phyloP scores from a whole-genome alignment of 2,329 filamentous ascomycete genomes.

The Nigrospora oryzae region DNA sequence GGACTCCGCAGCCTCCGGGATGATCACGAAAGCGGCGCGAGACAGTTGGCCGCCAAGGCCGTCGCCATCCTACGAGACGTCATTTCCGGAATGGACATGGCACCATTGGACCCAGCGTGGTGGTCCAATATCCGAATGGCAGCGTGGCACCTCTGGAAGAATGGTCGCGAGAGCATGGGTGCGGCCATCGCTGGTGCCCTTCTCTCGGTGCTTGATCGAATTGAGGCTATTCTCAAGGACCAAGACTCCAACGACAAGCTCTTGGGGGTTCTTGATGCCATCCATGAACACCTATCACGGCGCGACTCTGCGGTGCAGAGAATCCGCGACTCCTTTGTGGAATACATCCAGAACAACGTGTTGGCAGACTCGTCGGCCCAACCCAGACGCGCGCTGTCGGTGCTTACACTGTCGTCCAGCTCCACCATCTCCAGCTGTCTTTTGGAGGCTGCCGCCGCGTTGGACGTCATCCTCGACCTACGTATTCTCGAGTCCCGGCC shows the following conservation, averaged over 20 bases:
- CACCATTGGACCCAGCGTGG: conserved; percentile 29
- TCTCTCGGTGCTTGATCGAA: conserved; percentile 32
- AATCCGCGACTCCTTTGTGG: conserved; percentile 25
- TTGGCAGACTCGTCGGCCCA: neutral
- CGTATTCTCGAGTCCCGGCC: conserved; percentile 60
- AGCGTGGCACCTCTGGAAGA: conserved; percentile 57
- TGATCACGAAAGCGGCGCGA: conserved; percentile 52
- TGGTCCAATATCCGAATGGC: conserved; percentile 47
- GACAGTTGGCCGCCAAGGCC: conserved; percentile 46
- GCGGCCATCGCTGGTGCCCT: conserved; percentile 46
- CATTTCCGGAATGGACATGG: conserved; percentile 22
- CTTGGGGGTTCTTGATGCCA: conserved; percentile 11
- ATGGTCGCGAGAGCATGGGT: conserved; percentile 58
- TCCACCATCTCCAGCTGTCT: conserved; percentile 49
- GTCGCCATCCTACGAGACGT: conserved; percentile 40
- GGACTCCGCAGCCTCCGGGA: conserved; percentile 40
- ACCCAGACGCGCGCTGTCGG: conserved; percentile 24
- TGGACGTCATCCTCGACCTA: conserved; percentile 37
- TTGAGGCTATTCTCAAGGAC: conserved; percentile 19
- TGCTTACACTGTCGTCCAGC: conserved; percentile 55
- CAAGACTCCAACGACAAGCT: conserved; percentile 15
- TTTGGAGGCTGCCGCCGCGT: conserved; percentile 25
- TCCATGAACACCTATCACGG: conserved; percentile 11
- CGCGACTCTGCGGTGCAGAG: conserved; percentile 10
- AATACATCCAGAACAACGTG: conserved; percentile 19